Conservation (phyloP, 306 rosid species). For the Acacia acuminata region DNA sequence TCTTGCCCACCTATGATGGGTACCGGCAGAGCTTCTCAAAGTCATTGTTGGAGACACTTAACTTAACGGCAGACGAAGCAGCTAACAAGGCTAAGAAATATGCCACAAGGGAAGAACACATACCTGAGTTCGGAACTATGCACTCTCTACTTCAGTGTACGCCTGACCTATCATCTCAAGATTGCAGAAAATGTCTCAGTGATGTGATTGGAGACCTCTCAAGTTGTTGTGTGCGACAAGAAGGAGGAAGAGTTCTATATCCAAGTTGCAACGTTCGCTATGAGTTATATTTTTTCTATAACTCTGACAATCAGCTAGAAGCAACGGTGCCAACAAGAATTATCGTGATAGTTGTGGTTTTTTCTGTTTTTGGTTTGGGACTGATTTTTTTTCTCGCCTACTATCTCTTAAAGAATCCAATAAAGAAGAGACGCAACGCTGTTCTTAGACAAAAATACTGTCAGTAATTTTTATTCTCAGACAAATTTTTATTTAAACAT, state of each 20-base stretch:
- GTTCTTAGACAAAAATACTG: background rate
- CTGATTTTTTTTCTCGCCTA: background rate
- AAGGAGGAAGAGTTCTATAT: background rate
- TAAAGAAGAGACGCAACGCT: background rate
- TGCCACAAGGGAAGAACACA: background rate
- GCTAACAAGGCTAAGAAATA: slow-evolving; percentile 17
- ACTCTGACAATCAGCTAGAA: background rate
- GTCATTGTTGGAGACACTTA: background rate
- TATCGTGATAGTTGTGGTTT: background rate
- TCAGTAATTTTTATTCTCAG: background rate
- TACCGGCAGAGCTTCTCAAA: background rate
- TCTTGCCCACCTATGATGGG: background rate
- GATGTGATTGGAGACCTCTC: background rate
- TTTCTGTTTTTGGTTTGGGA: background rate
- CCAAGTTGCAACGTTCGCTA: slow-evolving; percentile 25
- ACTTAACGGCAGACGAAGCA: background rate
- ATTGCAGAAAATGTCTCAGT: background rate
- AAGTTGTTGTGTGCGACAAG: background rate
- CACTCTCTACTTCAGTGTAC: background rate
- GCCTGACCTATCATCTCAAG: background rate
- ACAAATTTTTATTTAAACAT: no score
- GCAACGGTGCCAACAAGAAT: background rate
- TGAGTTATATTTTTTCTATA: slow-evolving; percentile 18
- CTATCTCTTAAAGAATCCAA: background rate
- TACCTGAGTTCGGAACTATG: background rate